Conservation (phyloP, 2,329 filamentous ascomycete species). For the Arachnomyces sp. region DNA sequence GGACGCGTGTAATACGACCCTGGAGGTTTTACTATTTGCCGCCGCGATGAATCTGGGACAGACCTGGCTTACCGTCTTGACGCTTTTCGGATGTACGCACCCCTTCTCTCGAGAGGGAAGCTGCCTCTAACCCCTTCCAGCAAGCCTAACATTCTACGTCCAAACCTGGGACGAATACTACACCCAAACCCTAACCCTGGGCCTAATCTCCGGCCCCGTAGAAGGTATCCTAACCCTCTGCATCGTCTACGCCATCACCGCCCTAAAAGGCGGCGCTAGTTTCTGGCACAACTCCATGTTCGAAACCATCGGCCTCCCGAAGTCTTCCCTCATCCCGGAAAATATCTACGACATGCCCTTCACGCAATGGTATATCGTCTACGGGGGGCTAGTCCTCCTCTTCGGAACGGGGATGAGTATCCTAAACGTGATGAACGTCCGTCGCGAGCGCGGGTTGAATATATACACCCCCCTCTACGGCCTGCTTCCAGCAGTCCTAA, state of each 20-base stretch:
- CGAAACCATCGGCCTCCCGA: slow-evolving; percentile 59
- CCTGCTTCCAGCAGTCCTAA: slow-evolving; percentile 68
- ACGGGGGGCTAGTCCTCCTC: slow-evolving; percentile 71
- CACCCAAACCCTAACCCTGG: slow-evolving; percentile 88
- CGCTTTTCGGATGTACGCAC: slow-evolving; percentile 68
- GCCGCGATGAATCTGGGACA: slow-evolving; percentile 89
- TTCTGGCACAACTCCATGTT: slow-evolving; percentile 90
- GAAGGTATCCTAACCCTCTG: slow-evolving; percentile 86
- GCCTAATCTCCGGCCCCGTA: slow-evolving; percentile 86
- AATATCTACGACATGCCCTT: slow-evolving; percentile 71
- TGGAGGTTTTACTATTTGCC: slow-evolving; percentile 87
- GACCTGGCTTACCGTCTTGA: slow-evolving; percentile 78
- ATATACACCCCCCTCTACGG: slow-evolving; percentile 61
- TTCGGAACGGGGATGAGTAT: slow-evolving; percentile 71
- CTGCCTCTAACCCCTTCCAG: slow-evolving; percentile 33
- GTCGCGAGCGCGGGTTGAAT: slow-evolving; percentile 56
- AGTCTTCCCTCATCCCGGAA: slow-evolving; percentile 58
- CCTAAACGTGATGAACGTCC: slow-evolving; percentile 74
- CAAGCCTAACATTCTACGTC: slow-evolving; percentile 91
- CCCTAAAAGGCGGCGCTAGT: slow-evolving; percentile 74
- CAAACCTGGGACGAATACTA: slow-evolving; percentile 99
- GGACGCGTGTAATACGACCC: slow-evolving; percentile 90
- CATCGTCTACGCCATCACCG: slow-evolving; percentile 74
- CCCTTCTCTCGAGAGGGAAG: neutral
- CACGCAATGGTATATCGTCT: slow-evolving; percentile 86